Percentiles rank a stretch among this genome's conserved stretches.
phyloP scores from a whole-genome alignment of 2,329 filamentous ascomycete species.

The Fusarium musae region DNA sequence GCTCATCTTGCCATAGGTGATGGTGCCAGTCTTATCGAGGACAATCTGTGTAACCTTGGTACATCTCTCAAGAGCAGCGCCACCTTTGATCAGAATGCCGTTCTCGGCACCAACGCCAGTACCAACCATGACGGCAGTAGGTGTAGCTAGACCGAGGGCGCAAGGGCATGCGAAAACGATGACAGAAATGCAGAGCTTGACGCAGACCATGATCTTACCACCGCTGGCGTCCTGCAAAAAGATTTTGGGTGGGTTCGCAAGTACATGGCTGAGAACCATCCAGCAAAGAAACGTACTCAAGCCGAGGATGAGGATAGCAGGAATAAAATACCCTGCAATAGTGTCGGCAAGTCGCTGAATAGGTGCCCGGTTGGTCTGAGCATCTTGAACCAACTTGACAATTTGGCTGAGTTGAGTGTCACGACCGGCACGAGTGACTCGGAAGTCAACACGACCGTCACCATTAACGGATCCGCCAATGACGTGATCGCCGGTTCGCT shows the following conservation, averaged over 20 bases:
- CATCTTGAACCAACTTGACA: slow-evolving; percentile 97
- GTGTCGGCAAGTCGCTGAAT: slow-evolving; percentile 94
- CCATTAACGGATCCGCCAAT: slow-evolving; percentile 98
- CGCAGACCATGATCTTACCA: slow-evolving; percentile 93
- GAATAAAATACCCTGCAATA: slow-evolving; percentile 94
- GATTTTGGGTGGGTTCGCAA: slow-evolving; percentile 86
- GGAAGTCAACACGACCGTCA: slow-evolving; percentile 89
- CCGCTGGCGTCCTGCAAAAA: slow-evolving; percentile 84
- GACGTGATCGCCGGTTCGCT: slow-evolving; percentile 80
- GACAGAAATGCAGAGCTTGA: slow-evolving; percentile 97
- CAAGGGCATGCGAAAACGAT: slow-evolving; percentile 99
- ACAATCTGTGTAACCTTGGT: slow-evolving; percentile 92
- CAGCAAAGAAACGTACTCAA: slow-evolving; percentile 86
- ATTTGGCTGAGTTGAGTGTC: slow-evolving; percentile 98
- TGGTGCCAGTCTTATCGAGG: slow-evolving; percentile 94
- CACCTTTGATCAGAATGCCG: slow-evolving; percentile 97
- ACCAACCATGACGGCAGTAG: slow-evolving; percentile 98
- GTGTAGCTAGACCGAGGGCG: slow-evolving; percentile 93
- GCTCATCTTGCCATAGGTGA: slow-evolving; percentile 95
- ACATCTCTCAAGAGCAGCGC: slow-evolving; percentile 88
- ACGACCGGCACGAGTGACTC: slow-evolving; percentile 89
- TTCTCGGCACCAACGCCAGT: slow-evolving; percentile 97
- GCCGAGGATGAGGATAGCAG: slow-evolving; percentile 85
- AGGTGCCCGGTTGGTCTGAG: slow-evolving; percentile 91
- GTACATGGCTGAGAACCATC: slow-evolving; percentile 93